A percentile compares a stretch with the other conserved stretches of the same genome.
These are phyloP conservation scores for Sugiyamaella grinbergsii DNA, from an alignment of 1,139 yeast species.

Conservation along the genomic window DNA sequence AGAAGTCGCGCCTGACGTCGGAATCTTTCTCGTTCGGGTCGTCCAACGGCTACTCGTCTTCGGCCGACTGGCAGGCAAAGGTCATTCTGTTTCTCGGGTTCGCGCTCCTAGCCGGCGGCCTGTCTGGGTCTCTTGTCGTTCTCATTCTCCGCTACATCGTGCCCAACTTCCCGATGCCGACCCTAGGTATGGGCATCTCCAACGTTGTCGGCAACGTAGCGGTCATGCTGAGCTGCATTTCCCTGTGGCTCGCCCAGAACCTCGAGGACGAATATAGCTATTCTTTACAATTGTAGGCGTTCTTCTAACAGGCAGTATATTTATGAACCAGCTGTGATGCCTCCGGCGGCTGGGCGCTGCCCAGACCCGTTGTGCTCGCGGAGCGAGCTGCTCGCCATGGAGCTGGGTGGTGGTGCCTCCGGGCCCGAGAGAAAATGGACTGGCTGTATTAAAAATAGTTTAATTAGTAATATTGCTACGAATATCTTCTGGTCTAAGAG, in stretches of 20 bases:
- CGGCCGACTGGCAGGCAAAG: slow-evolving; percentile 92
- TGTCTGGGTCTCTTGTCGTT: slow-evolving; percentile 89
- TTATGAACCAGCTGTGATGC: no score
- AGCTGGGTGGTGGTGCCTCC: neutral
- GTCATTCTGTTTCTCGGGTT: slow-evolving; percentile 88
- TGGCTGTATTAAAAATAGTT: neutral
- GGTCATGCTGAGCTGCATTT: slow-evolving; percentile 83
- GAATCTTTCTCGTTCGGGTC: slow-evolving; percentile 54
- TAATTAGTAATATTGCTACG: slow-evolving; percentile 25
- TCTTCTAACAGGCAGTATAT: no score
- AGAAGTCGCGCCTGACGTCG: slow-evolving; percentile 72
- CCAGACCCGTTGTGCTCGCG: slow-evolving; percentile 4
- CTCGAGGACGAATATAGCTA: slow-evolving; percentile 95
- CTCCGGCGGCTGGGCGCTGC: slow-evolving; percentile 14
- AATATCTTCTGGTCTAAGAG: slow-evolving; percentile 42
- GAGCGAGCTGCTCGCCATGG: neutral
- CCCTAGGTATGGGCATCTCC: slow-evolving; percentile 91
- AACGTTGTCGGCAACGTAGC: slow-evolving; percentile 80
- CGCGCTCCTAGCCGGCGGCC: slow-evolving; percentile 88
- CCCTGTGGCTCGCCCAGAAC: slow-evolving; percentile 91
- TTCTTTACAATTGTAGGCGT: slow-evolving; percentile 77
- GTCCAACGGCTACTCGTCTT: slow-evolving; percentile 43
- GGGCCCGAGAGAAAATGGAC: neutral
- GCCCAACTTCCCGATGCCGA: slow-evolving; percentile 79
- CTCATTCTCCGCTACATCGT: slow-evolving; percentile 80